Base-by-base conservation (phyloP, 2,329 filamentous ascomycete genomes). In the Ambrosiella cleistominuta region DNA sequence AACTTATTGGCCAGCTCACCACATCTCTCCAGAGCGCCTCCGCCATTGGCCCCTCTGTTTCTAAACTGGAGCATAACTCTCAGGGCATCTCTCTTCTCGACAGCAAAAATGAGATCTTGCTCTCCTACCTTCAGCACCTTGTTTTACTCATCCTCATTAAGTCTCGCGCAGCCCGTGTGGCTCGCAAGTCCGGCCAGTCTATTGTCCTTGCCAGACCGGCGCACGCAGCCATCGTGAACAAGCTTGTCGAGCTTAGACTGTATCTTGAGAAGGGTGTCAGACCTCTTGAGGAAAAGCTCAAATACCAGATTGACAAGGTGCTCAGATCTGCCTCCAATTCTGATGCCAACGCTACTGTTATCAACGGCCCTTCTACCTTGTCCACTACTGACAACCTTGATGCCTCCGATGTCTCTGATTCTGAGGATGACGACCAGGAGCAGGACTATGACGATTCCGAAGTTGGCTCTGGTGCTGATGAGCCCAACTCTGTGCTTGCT, bases 261-360 rank as follows among this genome's bases (percentile, higher is more conserved):
- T 97, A 94, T 68, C 75, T 98, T 1, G 94, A 98, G 66, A 89
- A 89, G 67, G 94, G 93, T 63, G 86, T 95, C 2, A 82, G 87
- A 13, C 93, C 93, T 0, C 72, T 97, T 13, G 94, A 98, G 70
- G 85, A 85, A 63, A 86, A 90, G 65, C 72, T 98, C 62, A 91
- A 89, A 63, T 98, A 96, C 70, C 90, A 96, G 68, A 88, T 98
- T 65, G 91, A 97, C 70, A 93, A 95, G 67, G 89, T 96, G 35
- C 76, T 98, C 17, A 85, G 88, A 62, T 87, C 88, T 0, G 89
- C 89, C 40, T 86, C 95, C 61, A 84, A 91, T 64, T 77, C 80
- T 3, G 78, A 83, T 62, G 74, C 70, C 65, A 71, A 65, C 15
- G 50, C 39, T 15, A 54, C 56, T n/a, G 56, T 42, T 8, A 15